Base-by-base conservation (phyloP, 345 rosid genomes). In the Tarenaya hassleriana region DNA sequence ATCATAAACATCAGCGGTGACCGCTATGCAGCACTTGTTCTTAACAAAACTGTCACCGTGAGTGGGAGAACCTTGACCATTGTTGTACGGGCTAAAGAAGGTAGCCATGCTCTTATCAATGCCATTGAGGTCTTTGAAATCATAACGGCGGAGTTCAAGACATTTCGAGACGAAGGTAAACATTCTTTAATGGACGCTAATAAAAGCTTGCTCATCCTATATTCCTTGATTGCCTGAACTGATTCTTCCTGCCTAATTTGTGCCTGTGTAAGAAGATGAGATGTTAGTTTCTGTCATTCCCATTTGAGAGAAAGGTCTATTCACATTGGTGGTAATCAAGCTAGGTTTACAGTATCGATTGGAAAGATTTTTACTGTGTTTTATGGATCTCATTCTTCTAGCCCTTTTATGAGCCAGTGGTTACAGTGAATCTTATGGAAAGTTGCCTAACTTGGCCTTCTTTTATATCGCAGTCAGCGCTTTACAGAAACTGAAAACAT, bases 101-200 rank as follows among this genome's bases (percentile, higher is more conserved):
- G 84, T 18, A 64, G 55, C 56, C 77, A 66, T 78, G 89, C 97
- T 29, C 70, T 86, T 47, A 69, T 94, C 44, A 94, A 74, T 69
- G 99, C 95, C 39, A 80, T 94, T 14, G 99, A 94, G 72, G 78
- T 94, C 48, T 83, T 88, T 77, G 95, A 88, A 68, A 55, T 88
- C 53, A 73, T 88, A 38, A 47, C 61, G 16, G 64, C 82, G 3
- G 88, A 88, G 74, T 85, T 78, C 52, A 78, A 75, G 72, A 94
- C 99, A 38, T 57, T 77, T 54, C 34, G 43, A 3, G 89, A 74
- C 39, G 99, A 94, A 88, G 99, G 99, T 92, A 82, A 4, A 7
- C 40, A 14, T 18, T 35, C 14, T 57, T 55, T 37, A 34, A 11
- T 10, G 20, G 17, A 12, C 27, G 32, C n/a, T 58, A 24, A n/a